Evolutionary conservation across 2,329 filamentous ascomycete species (phyloP), one percentile per base, ranked within the genome.

Genomic region (Nothophoma quercina): DNA sequence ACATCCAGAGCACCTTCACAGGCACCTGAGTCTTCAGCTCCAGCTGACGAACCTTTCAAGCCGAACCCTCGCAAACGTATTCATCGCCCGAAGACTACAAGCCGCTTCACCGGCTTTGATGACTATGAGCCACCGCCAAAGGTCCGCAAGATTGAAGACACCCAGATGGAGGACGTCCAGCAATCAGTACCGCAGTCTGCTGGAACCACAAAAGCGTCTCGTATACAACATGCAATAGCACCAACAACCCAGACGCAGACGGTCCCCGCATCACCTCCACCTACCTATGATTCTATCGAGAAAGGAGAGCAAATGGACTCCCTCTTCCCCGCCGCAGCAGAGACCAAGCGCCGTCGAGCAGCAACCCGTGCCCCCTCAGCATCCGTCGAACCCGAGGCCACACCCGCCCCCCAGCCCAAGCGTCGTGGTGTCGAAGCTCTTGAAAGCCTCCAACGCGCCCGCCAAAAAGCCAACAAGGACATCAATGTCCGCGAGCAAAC

Each of bases 21-120:
- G 55, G 49, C 42, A 19, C 51, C 56, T 1, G 62, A 65, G 44
- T 47, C 59, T 9, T 58, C 50, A 9, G 46, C 56, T 16, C 53
- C 48, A 13, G 50, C 55, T 5, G 39, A 45, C 18, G 65, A 72
- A 35, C 59, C 61, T 6, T 40, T 42, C n/a, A 69, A 65, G 42
- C 36, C 56, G 7, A 66, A 59, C 15, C 59, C 69, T 32, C 65
- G 68, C 8, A 74, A 72, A 47, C 71, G 71, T 10, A 52, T 64
- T 28, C 52, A 67, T 26, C 72, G 75, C 23, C 68, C 75, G 5
- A 69, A 75, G 18, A 75, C 74, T 1, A 60, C 69, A 50, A 72
- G 69, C 34, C 81, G 87, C 1, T 95, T 96, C 74, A 90, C 86
- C 35, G 87, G 88, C 0, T 96, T 96, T 55, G 88, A 87, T 58